Conservation (phyloP, 192 early-diverging fungal species). For the Tieghemiomyces parasiticus region DNA sequence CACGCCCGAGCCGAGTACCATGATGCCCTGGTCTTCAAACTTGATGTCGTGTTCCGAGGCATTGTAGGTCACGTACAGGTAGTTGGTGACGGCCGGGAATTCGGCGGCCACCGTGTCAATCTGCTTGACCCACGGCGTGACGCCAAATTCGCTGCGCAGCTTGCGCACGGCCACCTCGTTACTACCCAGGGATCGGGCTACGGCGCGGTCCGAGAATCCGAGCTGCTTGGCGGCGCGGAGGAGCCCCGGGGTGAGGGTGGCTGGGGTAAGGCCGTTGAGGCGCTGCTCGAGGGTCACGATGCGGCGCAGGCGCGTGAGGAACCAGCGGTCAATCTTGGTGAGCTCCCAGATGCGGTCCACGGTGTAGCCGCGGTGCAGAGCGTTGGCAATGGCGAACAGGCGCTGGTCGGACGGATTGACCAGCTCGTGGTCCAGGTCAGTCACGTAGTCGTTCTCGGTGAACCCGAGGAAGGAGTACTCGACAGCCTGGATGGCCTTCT, state of each 20-base stretch:
- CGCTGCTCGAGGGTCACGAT: constrained; percentile 71
- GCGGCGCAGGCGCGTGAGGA: constrained; percentile 60
- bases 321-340: constrained; percentile 94
- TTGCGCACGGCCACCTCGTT: constrained; percentile 84
- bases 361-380: constrained; percentile 80
- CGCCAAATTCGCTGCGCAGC: constrained; percentile 55
- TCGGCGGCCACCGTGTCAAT: constrained; percentile 98
- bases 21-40: constrained; percentile 76
- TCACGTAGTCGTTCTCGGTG: constrained; percentile 48
- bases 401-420: constrained; percentile 84
- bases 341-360: constrained; percentile 85
- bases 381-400: constrained; percentile 92
- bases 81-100: constrained; percentile 97
- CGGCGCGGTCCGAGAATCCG: constrained; percentile 80
- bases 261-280: constrained; percentile 38
- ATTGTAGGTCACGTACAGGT: constrained; percentile 97
- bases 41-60: constrained; percentile 80
- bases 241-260: constrained; percentile 37
- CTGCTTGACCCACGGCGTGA: constrained; percentile 93
- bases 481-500: constrained; percentile 89
- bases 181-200: constrained; percentile 41
- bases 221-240: constrained; percentile 77
- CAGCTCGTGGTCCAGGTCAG: constrained; percentile 78
- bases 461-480: constrained; percentile 80
- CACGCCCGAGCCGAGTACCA: constrained; percentile 95